Evolutionary conservation across 202 grass and related monocot genomes (phyloP).

Genomic region (Zizania palustris): DNA sequence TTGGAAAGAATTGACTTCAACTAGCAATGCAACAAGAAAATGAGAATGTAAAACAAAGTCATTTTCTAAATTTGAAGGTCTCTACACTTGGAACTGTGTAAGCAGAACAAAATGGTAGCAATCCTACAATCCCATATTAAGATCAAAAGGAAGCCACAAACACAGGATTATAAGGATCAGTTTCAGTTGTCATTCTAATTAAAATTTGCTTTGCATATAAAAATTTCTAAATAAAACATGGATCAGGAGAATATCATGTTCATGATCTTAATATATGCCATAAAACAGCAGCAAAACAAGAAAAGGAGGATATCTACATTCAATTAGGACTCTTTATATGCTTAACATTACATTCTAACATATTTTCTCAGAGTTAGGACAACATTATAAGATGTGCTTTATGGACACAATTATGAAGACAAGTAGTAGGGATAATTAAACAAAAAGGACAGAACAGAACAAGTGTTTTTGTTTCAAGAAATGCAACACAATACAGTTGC

Average conservation of each 20-base stretch:
- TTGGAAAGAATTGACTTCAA: slow-evolving; percentile 67
- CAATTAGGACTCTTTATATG: background rate
- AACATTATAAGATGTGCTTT: slow-evolving; percentile 21
- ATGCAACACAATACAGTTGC: slow-evolving; percentile 22
- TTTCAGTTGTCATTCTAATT: slow-evolving; percentile 10
- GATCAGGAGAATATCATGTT: background rate
- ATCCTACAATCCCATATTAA: slow-evolving; percentile 20
- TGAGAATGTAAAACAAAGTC: slow-evolving; percentile 31
- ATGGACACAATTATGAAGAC: background rate
- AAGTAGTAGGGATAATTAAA: slow-evolving; percentile 6
- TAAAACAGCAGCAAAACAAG: slow-evolving; percentile 16
- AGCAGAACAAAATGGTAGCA: background rate
- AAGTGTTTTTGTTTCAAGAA: slow-evolving; percentile 9
- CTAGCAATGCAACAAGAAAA: slow-evolving; percentile 55
- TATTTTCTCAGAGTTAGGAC: background rate
- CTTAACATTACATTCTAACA: background rate
- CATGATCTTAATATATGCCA: slow-evolving; percentile 12
- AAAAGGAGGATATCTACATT: background rate
- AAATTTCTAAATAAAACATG: background rate
- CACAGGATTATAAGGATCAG: too few relatives aligned
- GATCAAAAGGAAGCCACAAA: background rate
- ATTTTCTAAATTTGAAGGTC: slow-evolving; percentile 6
- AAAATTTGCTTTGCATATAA: slow-evolving; percentile 12
- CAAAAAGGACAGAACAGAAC: background rate
- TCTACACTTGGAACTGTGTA: background rate